A percentile compares a stretch with the other conserved stretches of the same genome.
Conservation (phyloP, 73 alveolate genomes). For the Symbiodinium natans region DNA sequence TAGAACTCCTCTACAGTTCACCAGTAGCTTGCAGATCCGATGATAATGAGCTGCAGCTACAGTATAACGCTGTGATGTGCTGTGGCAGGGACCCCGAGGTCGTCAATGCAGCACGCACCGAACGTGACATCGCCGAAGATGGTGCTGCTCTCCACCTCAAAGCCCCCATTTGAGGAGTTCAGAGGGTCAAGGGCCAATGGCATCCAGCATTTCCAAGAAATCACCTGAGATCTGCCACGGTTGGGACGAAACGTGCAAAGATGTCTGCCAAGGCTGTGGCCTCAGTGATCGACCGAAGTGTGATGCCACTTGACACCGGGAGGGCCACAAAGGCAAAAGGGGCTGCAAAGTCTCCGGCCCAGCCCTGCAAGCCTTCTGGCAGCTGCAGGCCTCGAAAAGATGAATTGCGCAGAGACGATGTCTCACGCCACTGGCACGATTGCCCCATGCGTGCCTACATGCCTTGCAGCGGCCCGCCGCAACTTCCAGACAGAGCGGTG, state of each 20-base stretch:
- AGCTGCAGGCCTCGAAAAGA: slow-evolving; percentile 97
- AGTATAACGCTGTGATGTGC: too few relatives aligned
- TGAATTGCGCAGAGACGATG: not conserved
- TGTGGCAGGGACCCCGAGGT: slow-evolving; percentile 95
- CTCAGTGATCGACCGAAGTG: not conserved
- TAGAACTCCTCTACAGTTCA: too few relatives aligned
- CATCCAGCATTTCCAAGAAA: not conserved
- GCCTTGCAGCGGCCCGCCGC: slow-evolving; percentile 95
- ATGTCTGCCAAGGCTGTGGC: slow-evolving; percentile 93
- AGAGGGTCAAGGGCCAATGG: too few relatives aligned
- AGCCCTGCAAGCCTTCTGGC: slow-evolving; percentile 99
- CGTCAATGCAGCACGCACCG: slow-evolving; percentile 99
- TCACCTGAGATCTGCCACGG: not conserved
- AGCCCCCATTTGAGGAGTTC: not conserved
- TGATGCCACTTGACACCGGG: not conserved
- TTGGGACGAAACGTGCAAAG: slow-evolving; percentile 50
- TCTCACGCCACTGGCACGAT: not conserved
- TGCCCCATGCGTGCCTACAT: slow-evolving; percentile 87
- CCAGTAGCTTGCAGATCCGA: too few relatives aligned
- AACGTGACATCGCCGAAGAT: slow-evolving; percentile 99
- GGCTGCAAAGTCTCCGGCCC: slow-evolving; percentile 96
- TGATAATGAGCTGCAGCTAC: too few relatives aligned
- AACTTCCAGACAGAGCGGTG: slow-evolving; percentile 98
- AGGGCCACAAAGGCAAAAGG: slow-evolving; percentile 94
- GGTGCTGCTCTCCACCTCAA: slow-evolving; percentile 81